Conservation (phyloP, 176 grass and related monocot species). For the Tillandsia fasciculata region DNA sequence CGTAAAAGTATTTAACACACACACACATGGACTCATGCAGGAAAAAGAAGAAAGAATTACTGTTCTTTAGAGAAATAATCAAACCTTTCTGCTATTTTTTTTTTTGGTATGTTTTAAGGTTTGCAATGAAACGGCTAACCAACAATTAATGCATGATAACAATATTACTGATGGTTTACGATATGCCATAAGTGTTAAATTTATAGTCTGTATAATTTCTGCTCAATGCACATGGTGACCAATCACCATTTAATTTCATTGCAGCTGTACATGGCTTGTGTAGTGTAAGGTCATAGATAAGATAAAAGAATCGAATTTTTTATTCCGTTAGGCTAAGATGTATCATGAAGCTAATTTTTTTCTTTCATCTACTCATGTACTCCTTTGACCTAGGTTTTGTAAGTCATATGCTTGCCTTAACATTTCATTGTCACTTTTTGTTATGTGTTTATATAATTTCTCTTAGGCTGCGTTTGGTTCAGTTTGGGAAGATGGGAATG, state of each 20-base stretch:
- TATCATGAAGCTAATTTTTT: not conserved
- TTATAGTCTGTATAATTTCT: not conserved
- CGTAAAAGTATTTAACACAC: too few relatives aligned
- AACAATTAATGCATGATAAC: not conserved
- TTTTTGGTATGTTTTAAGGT: too few relatives aligned
- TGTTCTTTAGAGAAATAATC: too few relatives aligned
- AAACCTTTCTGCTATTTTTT: too few relatives aligned
- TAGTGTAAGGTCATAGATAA: conserved; percentile 84
- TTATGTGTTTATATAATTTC: not conserved
- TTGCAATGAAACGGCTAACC: too few relatives aligned
- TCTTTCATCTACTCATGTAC: not conserved
- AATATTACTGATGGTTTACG: not conserved
- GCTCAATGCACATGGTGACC: conserved; percentile 9
- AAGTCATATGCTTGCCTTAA: not conserved
- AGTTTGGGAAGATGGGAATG: too few relatives aligned
- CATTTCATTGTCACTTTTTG: not conserved
- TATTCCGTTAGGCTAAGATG: conserved; percentile 1
- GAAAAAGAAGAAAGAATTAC: too few relatives aligned
- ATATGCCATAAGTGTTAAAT: not conserved
- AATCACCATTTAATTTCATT: conserved; percentile 16
- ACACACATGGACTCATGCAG: too few relatives aligned
- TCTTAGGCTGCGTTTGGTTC: too few relatives aligned
- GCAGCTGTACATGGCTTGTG: conserved; percentile 94
- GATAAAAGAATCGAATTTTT: not conserved
- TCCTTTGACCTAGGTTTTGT: too few relatives aligned